Base-by-base conservation (phyloP, 805 yeast species). In the Candida quercuum region DNA sequence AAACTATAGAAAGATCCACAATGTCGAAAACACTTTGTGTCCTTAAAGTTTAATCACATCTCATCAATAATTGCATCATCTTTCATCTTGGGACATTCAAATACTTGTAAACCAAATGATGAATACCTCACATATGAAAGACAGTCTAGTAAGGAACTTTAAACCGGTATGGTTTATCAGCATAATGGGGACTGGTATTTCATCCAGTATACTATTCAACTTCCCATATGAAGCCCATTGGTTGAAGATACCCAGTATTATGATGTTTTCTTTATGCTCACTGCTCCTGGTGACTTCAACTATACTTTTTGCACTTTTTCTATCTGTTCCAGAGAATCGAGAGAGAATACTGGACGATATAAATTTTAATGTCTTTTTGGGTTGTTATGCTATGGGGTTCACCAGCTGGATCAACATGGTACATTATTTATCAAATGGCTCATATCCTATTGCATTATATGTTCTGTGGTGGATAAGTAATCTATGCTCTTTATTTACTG, bases 101-200 rank as follows among this genome's bases (percentile, higher is more conserved):
- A n/a, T n/a, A n/a, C n/a, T n/a, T n/a, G n/a, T n/a, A n/a, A n/a
- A n/a, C n/a, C n/a, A n/a, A n/a, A n/a, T n/a, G n/a, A 15, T 15
- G 16, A 26, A 26, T 13, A 15, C 18, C 6, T n/a, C 16, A n/a
- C 29, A 26, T 14, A 26, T 26, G 10, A 26, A 15, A 26, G 17
- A 26, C 5, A 6, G 11, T n/a, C 17, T 26, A 14, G 13, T 26
- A 12, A 47, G 8, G 11, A 29, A 20, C 17, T 68, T 69, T 45
- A 62, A 64, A 26, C 84, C 86, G 1, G 66, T 67, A 7, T 80
- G 79, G 70, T 86, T 80, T 60, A 81, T 83, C 19, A 67, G 77
- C 34, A 73, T 79, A n/a, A 88, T 88, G 96, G 96, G 95, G 2
- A 72, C 81, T 3, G 95, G 96, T 2, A 84, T 87, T 28, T 64